A percentile compares a stretch with the other conserved stretches of the same genome.
phyloP scores from a whole-genome alignment of 768 basidiomycete genomes.

The Thelephora aurantiotincta region DNA sequence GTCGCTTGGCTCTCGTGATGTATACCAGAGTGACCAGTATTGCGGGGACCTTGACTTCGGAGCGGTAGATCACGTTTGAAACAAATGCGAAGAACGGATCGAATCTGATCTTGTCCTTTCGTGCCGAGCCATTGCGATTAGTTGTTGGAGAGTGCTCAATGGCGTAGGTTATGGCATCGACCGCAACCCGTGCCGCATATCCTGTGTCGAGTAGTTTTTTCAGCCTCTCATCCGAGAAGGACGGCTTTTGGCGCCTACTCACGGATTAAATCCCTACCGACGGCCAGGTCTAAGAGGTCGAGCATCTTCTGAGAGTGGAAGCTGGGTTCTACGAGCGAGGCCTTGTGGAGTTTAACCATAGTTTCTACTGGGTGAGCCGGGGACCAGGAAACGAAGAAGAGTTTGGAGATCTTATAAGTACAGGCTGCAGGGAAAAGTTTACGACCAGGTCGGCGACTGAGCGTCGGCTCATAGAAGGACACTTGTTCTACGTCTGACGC shows the following conservation, averaged over 20 bases:
- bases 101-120: no score
- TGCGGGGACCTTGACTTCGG: conserved; percentile 9
- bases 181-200: not conserved
- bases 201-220: not conserved
- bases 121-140: no score
- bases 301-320: conserved; percentile 52
- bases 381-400: no score
- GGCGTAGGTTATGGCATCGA: not conserved
- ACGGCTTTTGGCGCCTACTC: conserved; percentile 16
- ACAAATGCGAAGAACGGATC: not conserved
- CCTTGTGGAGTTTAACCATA: conserved; percentile 20
- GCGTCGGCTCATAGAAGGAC: no score
- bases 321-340: conserved; percentile 47
- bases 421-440: no score
- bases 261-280: conserved; percentile 53
- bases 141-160: not conserved
- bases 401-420: no score
- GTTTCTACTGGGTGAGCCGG: no score
- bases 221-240: no score
- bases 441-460: no score
- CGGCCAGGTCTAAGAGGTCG: conserved; percentile 52
- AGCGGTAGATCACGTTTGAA: conserved; percentile 5
- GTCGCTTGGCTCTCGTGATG: conserved; percentile 10
- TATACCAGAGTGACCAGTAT: conserved; percentile 17
- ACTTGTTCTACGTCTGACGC: no score